Conservation (phyloP, 257 asterid genomes). For the Penstemon eatonii region DNA sequence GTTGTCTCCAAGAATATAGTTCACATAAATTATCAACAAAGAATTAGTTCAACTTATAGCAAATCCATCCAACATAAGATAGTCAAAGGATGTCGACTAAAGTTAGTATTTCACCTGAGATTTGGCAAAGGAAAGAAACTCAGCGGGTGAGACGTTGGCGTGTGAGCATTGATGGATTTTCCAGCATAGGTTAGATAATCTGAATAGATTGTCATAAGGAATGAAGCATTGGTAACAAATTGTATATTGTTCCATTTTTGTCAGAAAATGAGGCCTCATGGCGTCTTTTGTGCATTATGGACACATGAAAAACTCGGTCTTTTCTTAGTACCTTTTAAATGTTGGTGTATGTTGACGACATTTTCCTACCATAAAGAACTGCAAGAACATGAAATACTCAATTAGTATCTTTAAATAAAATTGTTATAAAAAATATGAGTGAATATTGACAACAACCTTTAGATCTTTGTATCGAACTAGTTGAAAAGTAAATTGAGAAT, state of each 20-base stretch:
- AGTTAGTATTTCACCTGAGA: constrained; percentile 61
- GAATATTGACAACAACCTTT: too few species aligned
- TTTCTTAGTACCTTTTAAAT: constrained; percentile 63
- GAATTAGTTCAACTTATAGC: background rate
- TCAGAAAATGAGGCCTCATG: constrained; percentile 84
- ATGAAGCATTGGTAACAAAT: constrained; percentile 90
- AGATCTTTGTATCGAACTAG: too few species aligned
- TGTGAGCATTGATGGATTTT: constrained; percentile 62
- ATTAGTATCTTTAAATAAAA: background rate
- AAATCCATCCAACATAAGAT: background rate
- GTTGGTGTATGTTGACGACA: constrained; percentile 55
- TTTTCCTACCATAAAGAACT: constrained; percentile 86
- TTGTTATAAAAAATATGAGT: too few species aligned
- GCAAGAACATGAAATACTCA: constrained; percentile 20
- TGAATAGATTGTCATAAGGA: constrained; percentile 80
- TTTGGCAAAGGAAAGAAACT: constrained; percentile 78
- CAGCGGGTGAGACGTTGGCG: constrained; percentile 60
- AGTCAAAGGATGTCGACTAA: background rate
- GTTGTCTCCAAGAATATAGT: constrained; percentile 93
- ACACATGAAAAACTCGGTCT: constrained; percentile 93
- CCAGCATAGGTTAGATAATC: constrained; percentile 83
- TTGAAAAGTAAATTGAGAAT: too few species aligned
- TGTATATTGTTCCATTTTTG: constrained; percentile 99
- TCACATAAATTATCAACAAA: constrained; percentile 50
- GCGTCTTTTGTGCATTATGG: constrained; percentile 85